Percentiles rank a stretch among this genome's conserved stretches.
phyloP scores from a whole-genome alignment of 2,329 filamentous ascomycete genomes.

The Alternaria sp. region DNA sequence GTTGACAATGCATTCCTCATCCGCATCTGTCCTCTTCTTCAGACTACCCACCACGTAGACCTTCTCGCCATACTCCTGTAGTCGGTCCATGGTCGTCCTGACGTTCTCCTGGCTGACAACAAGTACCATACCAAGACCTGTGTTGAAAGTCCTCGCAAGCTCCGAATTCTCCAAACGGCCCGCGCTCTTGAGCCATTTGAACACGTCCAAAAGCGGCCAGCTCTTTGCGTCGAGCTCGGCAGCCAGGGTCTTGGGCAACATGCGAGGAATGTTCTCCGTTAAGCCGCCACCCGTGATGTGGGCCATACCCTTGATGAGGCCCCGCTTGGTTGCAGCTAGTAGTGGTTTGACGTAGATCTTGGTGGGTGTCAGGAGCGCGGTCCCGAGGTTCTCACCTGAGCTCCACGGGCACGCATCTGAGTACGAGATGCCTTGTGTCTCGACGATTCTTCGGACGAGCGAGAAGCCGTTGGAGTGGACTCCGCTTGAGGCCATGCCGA shows the following conservation, averaged over 20 bases:
- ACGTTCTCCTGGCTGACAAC: constrained; percentile 75
- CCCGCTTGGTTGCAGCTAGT: constrained; percentile 68
- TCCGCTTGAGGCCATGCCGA: constrained; percentile 85
- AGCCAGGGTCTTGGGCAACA: constrained; percentile 80
- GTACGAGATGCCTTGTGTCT: constrained; percentile 75
- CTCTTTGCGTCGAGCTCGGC: constrained; percentile 80
- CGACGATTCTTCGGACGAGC: constrained; percentile 88
- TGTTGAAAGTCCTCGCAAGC: constrained; percentile 95
- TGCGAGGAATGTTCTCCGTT: constrained; percentile 91
- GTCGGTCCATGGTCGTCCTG: constrained; percentile 64
- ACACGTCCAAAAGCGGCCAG: constrained; percentile 81
- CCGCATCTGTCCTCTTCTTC: constrained; percentile 61
- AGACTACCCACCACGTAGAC: constrained; percentile 80
- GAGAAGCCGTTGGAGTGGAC: constrained; percentile 98
- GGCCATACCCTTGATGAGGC: constrained; percentile 86
- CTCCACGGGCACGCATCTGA: constrained; percentile 80
- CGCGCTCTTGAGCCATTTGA: constrained; percentile 82
- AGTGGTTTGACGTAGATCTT: constrained; percentile 90
- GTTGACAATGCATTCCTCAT: constrained; percentile 65
- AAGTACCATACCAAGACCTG: constrained; percentile 91
- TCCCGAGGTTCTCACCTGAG: constrained; percentile 68
- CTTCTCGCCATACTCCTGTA: constrained; percentile 75
- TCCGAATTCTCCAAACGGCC: constrained; percentile 77
- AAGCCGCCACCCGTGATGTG: constrained; percentile 97
- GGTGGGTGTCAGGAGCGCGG: constrained; percentile 85